Base-by-base conservation (phyloP, 2,329 filamentous ascomycete species). In the Botrytis pseudocinerea region DNA sequence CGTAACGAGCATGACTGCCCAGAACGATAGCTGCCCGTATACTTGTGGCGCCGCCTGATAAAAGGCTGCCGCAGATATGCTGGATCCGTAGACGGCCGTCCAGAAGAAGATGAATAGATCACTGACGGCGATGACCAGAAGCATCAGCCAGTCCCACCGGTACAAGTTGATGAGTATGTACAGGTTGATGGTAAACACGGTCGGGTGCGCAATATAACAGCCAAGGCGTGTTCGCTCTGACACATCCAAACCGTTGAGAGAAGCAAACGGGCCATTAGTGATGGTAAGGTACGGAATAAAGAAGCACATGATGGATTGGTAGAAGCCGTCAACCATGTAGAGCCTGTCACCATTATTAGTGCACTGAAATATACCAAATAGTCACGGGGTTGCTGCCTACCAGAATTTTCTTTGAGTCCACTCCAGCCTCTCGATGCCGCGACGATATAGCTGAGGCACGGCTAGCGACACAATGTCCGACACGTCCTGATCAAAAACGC, bases 331-430 rank as follows among this genome's bases (percentile, higher is more conserved):
- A 77, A 90, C 71, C 96, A 99, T 98, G 84, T 99, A 98, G 46
- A 93, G 83, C 92, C 92, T 94, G 76, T 46, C 44, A 9, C 44
- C 44, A 46, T 46, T 46, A 46, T 46, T 46, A 46, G 20, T 46
- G 44, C 44, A 46, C 44, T 46, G 20, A 46, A 46, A 46, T 46
- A 46, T 46, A 46, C 44, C 20, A 46, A 46, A 46, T 46, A 46
- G 20, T 22, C 60, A 42, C 62, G 75, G 38, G 61, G 74, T 71
- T 66, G 65, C 61, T 66, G 84, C 90, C 82, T 87, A 97, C 96
- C 96, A 99, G 82, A 99, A 99, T 83, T 99, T 99, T 70, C 85
- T 85, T 82, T 97, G 93, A 8, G 95, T 97, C 96, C 96, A 99
- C 85, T 99, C 96, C 82, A 94, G 89, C 74, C 95, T 91, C 85